Base-by-base conservation (phyloP, 306 rosid species). In the Castanea sativa region DNA sequence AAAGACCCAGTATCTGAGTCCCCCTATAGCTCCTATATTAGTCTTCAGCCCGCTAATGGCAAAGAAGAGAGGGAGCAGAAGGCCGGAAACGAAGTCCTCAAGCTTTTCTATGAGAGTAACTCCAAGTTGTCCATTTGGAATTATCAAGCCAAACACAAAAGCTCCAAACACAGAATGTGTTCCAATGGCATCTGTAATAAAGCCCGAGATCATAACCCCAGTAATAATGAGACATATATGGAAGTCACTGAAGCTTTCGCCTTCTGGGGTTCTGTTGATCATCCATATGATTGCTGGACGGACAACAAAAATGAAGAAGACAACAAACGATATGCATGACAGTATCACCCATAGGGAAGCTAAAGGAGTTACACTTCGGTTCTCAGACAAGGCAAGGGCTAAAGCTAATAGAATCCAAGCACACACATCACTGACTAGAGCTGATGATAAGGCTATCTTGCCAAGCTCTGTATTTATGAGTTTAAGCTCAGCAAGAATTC, bases 111-210 rank as follows among this genome's bases (percentile, higher is more conserved):
- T 92, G 12, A 95, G 93, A 21, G 97, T 88, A 16, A 88, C 84
- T 0, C 98, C 95, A 6, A 93, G 93, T 0, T 98, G 95, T 19
- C 99, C 98, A 57, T 76, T 95, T 9, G 99, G 99, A n/a, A 95
- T 93, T 2, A 89, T 85, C 69, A 95, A 75, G 18, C 99, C 99
- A 73, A 93, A 95, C 69, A 91, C 93, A 71, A 95, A 95, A 29
- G 98, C 98, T 3, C 99, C 99, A n/a, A 95, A 93, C 38, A 95
- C 97, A 10, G 98, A 83, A 49, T 95, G 98, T 16, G 98, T 93
- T 25, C 99, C 99, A 52, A 95, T 87, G 14, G 97, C 98, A 76
- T 93, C 99, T 2, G 99, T 95, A 59, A 93, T 65, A 75, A 95
- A 95, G 12, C 99, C 99, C 0, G 96, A 78, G 51, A 95, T 68